Base-by-base conservation (phyloP, 306 rosid species). In the Corylus avellana region DNA sequence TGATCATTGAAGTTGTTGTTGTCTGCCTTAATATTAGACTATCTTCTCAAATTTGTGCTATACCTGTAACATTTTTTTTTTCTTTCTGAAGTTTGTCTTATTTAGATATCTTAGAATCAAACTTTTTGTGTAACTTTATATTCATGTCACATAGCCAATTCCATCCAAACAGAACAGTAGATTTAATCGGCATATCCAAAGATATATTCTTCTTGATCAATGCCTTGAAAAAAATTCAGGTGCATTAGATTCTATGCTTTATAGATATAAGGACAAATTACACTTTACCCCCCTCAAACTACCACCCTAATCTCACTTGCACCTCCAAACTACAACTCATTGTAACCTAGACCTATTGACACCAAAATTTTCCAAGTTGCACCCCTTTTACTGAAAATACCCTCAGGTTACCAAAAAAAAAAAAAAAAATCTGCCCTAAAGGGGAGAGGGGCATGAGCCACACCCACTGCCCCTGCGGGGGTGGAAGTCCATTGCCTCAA, bases 151-250 rank as follows among this genome's bases (percentile, higher is more conserved):
- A 11, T 59, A 22, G 66, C 66, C 32, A 22, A 59, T 25, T 59
- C 66, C 14, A 12, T 59, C 16, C 14, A 25, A 59, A 25, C 25
- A 25, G 13, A 25, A 59, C 12, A 7, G 67, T 79, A 63, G 6
- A 42, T 35, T 75, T 8, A 69, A 54, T 57, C 81, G 73, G 77
- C 66, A 79, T 59, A 72, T 78, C 7, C 25, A 35, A 81, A 67
- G 50, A 7, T 5, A 58, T 55, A 14, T 47, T 71, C 25, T 47
- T 55, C 5, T 51, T 17, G 14, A 47, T 18, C 51, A 55, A 17
- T 73, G 14, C 75, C 68, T 47, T 64, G 20, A 14, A 48, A 12
- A 12, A n/a, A 18, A 27, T 18, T 68, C 14, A 68, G 72, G 46
- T 4, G 1, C 50, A 42, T 68, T 17, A 42, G 49, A 29, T 61